Percentiles rank a stretch among this genome's conserved stretches.
These are phyloP conservation scores for Tuber umbilicatum DNA, from an alignment of 495 filamentous ascomycete species.

Conservation along the genomic window DNA sequence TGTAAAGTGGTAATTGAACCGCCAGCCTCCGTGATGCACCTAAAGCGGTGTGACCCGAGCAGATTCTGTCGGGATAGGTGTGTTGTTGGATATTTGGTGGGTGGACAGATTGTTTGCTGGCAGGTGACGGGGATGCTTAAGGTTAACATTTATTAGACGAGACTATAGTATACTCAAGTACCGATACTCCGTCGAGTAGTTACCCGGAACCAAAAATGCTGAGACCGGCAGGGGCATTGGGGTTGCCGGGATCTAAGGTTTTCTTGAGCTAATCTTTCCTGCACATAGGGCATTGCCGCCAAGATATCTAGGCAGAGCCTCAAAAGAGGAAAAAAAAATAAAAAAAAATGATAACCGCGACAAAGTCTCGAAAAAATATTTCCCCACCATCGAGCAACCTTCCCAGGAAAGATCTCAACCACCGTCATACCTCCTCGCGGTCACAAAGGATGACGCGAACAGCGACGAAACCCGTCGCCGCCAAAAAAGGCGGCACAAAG, in stretches of 20 bases:
- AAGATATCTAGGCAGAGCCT: constrained; percentile 30
- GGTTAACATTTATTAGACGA: too few species aligned
- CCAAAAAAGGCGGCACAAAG: constrained; percentile 58
- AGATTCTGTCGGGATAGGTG: too few species aligned
- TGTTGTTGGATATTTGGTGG: too few species aligned
- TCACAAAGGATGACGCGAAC: neutral
- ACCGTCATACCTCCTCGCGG: constrained; percentile 1
- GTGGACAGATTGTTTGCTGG: too few species aligned
- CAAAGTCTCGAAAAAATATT: neutral
- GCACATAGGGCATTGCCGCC: constrained; percentile 11
- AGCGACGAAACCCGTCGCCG: constrained; percentile 23
- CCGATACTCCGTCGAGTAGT: too few species aligned
- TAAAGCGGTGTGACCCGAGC: too few species aligned
- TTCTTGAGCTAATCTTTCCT: too few species aligned
- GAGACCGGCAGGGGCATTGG: neutral
- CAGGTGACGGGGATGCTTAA: too few species aligned
- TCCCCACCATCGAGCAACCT: neutral
- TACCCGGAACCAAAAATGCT: too few species aligned
- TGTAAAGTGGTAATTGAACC: too few species aligned
- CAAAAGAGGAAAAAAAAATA: constrained; percentile 31
- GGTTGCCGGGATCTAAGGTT: neutral
- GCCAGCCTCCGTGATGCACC: too few species aligned
- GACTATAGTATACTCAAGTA: too few species aligned
- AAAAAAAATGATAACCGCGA: constrained; percentile 7
- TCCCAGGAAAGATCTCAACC: constrained; percentile 15